Evolutionary conservation across 2,329 filamentous ascomycete species (phyloP).

Genomic region (Trichoderma atrobrunneum): DNA sequence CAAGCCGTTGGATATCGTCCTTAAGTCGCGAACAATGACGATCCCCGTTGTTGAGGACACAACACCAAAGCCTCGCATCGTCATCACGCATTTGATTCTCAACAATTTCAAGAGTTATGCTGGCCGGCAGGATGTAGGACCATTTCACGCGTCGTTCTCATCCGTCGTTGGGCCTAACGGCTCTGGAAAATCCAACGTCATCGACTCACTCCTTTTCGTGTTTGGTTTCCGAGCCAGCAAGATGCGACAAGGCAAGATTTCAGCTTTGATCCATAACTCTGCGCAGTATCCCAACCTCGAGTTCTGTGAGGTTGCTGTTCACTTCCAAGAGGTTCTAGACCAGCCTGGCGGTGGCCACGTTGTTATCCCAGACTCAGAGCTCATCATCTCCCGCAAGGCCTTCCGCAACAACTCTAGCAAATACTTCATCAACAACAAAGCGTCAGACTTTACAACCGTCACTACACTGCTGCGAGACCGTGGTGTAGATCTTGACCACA

Average conservation of each 20-base stretch:
- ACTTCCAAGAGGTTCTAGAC: constrained; percentile 95
- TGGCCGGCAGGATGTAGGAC: constrained; percentile 88
- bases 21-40: constrained; percentile 75
- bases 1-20: constrained; percentile 88
- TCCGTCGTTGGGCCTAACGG: constrained; percentile 97
- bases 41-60: constrained; percentile 69
- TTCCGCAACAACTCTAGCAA: constrained; percentile 99
- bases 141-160: constrained; percentile 95
- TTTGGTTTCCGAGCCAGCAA: constrained; percentile 99
- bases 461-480: constrained; percentile 82
- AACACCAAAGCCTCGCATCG: constrained; percentile 78
- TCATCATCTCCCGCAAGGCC: constrained; percentile 85
- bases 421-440: constrained; percentile 91
- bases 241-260: constrained; percentile 98
- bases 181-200: constrained; percentile 98
- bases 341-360: constrained; percentile 71
- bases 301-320: constrained; percentile 91
- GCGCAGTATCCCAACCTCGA: constrained; percentile 81
- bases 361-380: constrained; percentile 75
- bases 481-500: constrained; percentile 95
- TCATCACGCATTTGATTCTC: constrained; percentile 87
- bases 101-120: constrained; percentile 99
- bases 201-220: constrained; percentile 96
- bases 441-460: constrained; percentile 88
- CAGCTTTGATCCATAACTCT: constrained; percentile 95